Conservation (phyloP, 2,329 filamentous ascomycete species). For the Nemania sp. region DNA sequence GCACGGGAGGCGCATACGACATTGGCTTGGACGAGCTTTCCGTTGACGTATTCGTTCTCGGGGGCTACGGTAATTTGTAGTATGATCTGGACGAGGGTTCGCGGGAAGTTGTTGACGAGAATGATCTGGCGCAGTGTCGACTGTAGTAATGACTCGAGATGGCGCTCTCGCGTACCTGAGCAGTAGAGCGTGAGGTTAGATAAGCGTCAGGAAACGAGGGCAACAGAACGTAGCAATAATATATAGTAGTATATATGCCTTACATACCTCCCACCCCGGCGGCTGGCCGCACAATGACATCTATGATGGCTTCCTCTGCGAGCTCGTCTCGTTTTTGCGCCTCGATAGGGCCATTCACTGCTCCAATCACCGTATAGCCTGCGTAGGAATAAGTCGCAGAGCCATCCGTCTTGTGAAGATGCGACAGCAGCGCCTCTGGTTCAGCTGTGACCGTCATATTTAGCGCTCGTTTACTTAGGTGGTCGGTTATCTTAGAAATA, state of each 20-base stretch:
- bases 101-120: constrained; percentile 74
- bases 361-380: constrained; percentile 80
- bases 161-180: constrained; percentile 72
- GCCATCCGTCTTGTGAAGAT: constrained; percentile 74
- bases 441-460: constrained; percentile 52
- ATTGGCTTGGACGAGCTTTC: constrained; percentile 63
- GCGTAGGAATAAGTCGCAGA: constrained; percentile 76
- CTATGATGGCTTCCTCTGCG: constrained; percentile 86
- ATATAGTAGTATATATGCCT: constrained; percentile 19
- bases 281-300: constrained; percentile 86
- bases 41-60: constrained; percentile 66
- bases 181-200: constrained; percentile 19
- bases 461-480: background rate
- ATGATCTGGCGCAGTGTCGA: constrained; percentile 74
- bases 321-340: constrained; percentile 86
- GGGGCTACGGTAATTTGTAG: constrained; percentile 76
- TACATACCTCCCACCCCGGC: constrained; percentile 77
- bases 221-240: constrained; percentile 17
- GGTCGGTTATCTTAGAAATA: too few relatives aligned
- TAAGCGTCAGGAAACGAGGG: constrained; percentile 21
- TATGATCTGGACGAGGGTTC: constrained; percentile 78
- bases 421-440: constrained; percentile 59
- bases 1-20: constrained; percentile 52
- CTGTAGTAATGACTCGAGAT: constrained; percentile 78
- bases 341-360: constrained; percentile 92